Conservation (phyloP, 176 grass and related monocot species). For the Oryza coarctata region DNA sequence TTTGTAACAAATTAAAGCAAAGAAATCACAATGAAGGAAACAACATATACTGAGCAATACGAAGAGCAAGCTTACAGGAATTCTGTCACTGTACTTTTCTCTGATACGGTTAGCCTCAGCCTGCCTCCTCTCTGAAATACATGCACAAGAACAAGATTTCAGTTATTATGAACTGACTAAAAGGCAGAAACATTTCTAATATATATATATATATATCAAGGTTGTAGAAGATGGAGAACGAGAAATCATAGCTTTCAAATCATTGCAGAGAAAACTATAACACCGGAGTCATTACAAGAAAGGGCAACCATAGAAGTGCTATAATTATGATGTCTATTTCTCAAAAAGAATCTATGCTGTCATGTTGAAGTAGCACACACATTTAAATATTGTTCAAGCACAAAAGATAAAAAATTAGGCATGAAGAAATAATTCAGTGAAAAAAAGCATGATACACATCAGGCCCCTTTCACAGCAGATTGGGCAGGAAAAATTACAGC, state of each 20-base stretch:
- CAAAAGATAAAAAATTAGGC: background rate
- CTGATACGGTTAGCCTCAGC: conserved; percentile 72
- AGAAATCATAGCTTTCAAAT: background rate
- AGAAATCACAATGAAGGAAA: background rate
- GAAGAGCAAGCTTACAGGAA: conserved; percentile 51
- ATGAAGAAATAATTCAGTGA: background rate
- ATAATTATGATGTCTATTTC: background rate
- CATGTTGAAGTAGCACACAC: background rate
- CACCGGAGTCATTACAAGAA: background rate
- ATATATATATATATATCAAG: background rate
- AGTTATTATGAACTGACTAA: background rate
- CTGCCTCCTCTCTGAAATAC: conserved; percentile 76
- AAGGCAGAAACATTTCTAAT: background rate
- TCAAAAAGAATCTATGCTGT: background rate
- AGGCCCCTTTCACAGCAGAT: background rate
- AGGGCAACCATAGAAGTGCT: background rate
- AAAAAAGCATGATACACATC: background rate
- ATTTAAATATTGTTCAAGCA: background rate
- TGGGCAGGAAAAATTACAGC: background rate
- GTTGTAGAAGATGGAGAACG: background rate
- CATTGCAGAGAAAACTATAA: conserved; percentile 4
- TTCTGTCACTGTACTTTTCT: conserved; percentile 91
- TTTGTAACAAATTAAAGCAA: conserved; percentile 16
- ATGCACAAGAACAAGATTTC: background rate
- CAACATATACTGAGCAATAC: background rate